Base-by-base conservation (phyloP, 179 eudicot genomes). In the Silene vulgaris region DNA sequence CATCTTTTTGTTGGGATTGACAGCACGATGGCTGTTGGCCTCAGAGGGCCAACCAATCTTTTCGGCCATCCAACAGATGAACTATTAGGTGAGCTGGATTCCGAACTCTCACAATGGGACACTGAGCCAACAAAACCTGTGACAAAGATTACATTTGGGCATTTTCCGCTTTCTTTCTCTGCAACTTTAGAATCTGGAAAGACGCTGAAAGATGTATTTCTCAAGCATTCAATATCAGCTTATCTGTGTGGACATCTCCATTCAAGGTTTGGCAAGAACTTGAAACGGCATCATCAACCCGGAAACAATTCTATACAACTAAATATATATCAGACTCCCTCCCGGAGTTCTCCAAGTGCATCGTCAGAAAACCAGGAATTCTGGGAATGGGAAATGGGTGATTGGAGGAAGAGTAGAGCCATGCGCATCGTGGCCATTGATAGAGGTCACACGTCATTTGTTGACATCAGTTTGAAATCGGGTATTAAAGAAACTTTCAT, bases 321-420 rank as follows among this genome's bases (percentile, higher is more conserved):
- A 72, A 83, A 90, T 80, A 84, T 85, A 77, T 90, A 83, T 73
- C 45, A 43, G 48, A 68, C 54, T 67, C 77, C 80, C 63, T 62
- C 84, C 68, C 59, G 50, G 20, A 86, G 77, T 72, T 83, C 86
- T 80, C 78, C 88, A 19, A 77, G 75, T 78, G 77, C 65, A 72
- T 78, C 78, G 21, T 65, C 81, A 17, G 64, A 75, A 30, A 21
- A 75, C 72, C 77, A 86, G 73, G 97, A 87, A 79, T 94, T 94
- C 74, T 94, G 98, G 98, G 98, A 94, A 81, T 87, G 91, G 96
- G 97, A 94, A 82, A 92, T 92, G 95, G 98, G 97, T 65, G 98
- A 94, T 67, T 94, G 98, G 98, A 90, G 96, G 80, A 85, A 79
- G 75, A 86, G 82, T 81, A 83, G 97, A 85, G 83, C 82, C 37